A percentile compares a stretch with the other conserved stretches of the same genome.
Evolutionary conservation across 768 basidiomycete species (phyloP).

Genomic region (Chiua virens): DNA sequence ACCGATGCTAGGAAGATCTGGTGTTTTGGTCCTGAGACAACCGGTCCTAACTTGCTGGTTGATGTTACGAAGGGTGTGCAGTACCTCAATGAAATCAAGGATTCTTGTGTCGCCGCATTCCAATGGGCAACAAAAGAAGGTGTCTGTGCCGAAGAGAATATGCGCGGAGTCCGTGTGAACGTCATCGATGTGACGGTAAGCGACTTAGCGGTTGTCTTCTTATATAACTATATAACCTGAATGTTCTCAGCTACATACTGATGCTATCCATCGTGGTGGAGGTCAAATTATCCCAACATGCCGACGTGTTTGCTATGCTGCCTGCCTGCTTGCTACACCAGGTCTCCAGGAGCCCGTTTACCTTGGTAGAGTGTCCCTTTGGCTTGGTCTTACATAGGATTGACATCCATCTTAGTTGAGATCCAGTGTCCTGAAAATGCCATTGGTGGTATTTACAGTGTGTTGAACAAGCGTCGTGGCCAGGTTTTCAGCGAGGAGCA

Average conservation of each 20-base stretch:
- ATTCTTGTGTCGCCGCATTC: constrained; percentile 98
- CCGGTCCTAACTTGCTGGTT: constrained; percentile 94
- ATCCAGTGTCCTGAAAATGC: constrained; percentile 98
- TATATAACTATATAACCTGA: neutral
- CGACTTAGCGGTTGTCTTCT: constrained; percentile 11
- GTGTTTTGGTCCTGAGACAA: constrained; percentile 99
- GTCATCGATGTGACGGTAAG: constrained; percentile 91
- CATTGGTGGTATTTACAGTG: constrained; percentile 95
- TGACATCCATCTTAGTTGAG: constrained; percentile 60
- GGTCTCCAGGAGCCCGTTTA: constrained; percentile 96
- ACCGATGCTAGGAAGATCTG: constrained; percentile 99
- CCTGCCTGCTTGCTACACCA: constrained; percentile 88
- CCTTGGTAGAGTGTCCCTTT: constrained; percentile 54
- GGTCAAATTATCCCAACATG: constrained; percentile 97
- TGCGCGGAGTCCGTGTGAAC: constrained; percentile 98
- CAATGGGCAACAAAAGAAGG: constrained; percentile 99
- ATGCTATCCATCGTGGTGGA: constrained; percentile 99
- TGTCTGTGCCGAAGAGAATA: constrained; percentile 94
- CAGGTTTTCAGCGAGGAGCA: constrained; percentile 99
- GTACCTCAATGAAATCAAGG: constrained; percentile 99
- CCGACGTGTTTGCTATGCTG: constrained; percentile 95
- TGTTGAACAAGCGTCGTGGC: constrained; percentile 94
- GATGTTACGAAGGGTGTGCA: constrained; percentile 99
- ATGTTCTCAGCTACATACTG: constrained; percentile 77
- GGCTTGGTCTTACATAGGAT: neutral